Conservation (phyloP, 2,329 filamentous ascomycete genomes). For the Colletotrichum sublineola region DNA sequence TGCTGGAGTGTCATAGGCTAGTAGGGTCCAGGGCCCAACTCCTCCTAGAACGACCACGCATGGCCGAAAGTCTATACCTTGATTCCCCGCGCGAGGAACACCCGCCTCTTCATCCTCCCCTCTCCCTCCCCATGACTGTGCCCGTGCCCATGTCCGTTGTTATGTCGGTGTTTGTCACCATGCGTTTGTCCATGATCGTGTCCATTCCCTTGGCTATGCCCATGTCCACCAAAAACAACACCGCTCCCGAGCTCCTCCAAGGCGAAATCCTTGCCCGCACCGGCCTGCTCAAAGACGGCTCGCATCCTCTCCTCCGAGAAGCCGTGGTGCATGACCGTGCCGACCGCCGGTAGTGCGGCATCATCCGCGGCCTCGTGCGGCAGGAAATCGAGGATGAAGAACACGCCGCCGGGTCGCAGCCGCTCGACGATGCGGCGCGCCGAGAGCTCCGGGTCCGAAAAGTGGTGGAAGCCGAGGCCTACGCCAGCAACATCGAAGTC, state of each 20-base stretch:
- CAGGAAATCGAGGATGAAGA: slow-evolving; percentile 78
- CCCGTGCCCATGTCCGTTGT: slow-evolving; percentile 43
- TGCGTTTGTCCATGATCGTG: slow-evolving; percentile 37
- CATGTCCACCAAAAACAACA: slow-evolving; percentile 56
- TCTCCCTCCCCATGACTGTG: slow-evolving; percentile 48
- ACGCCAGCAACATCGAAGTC: slow-evolving; percentile 78
- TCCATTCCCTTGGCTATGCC: slow-evolving; percentile 21
- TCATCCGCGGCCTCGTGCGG: slow-evolving; percentile 58
- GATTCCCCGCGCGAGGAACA: slow-evolving; percentile 51
- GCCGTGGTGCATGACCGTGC: slow-evolving; percentile 74
- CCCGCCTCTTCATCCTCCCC: slow-evolving; percentile 55
- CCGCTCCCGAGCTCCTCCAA: slow-evolving; percentile 67
- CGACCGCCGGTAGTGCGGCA: slow-evolving; percentile 44
- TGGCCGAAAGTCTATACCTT: slow-evolving; percentile 17
- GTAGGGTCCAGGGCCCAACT: no score
- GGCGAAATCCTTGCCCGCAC: slow-evolving; percentile 68
- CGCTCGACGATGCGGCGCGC: slow-evolving; percentile 71
- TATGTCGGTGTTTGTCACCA: slow-evolving; percentile 46
- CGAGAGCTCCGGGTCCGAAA: slow-evolving; percentile 72
- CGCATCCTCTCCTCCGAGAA: slow-evolving; percentile 73
- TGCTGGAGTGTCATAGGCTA: background rate
- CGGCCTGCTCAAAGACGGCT: slow-evolving; percentile 74
- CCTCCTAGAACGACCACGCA: background rate
- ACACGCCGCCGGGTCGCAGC: slow-evolving; percentile 73
- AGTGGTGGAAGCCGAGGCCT: slow-evolving; percentile 76